These are phyloP conservation scores for Ustilago tritici DNA, from an alignment of 1,284 basidiomycete species.

Conservation along the genomic window DNA sequence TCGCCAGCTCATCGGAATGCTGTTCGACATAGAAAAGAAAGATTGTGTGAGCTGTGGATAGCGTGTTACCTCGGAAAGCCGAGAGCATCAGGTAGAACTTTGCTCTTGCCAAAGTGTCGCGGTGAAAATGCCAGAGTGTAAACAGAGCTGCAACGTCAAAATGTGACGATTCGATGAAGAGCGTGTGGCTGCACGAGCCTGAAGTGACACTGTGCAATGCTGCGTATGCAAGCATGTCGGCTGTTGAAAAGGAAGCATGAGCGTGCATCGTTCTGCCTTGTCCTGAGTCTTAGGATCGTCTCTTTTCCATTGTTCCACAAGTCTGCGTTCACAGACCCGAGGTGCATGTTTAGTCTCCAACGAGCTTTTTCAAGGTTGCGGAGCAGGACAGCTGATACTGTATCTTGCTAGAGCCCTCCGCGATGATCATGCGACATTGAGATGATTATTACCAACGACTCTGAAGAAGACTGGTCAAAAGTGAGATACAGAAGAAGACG, in stretches of 20 bases:
- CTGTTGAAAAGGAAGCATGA: constrained; percentile 10
- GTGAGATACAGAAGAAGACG: neutral
- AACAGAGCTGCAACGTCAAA: constrained; percentile 7
- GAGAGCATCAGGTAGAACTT: neutral
- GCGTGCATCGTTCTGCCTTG: constrained; percentile 8
- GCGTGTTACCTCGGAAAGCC: neutral
- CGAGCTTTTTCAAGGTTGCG: neutral
- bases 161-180: neutral
- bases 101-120: neutral
- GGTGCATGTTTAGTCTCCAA: neutral
- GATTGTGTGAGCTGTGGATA: neutral
- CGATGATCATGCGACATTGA: too few relatives aligned
- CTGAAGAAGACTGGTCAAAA: neutral
- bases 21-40: neutral
- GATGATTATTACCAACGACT: too few relatives aligned
- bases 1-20: constrained; percentile 1
- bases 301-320: neutral
- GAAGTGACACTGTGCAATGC: neutral
- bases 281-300: neutral
- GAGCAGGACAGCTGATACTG: neutral
- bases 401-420: too few relatives aligned
- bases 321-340: neutral
- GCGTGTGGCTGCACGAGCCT: constrained; percentile 9
- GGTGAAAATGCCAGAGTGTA: neutral
- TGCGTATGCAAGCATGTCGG: neutral